Evolutionary conservation across 371 early-diverging fungal genomes (phyloP).

Genomic region (Mortierella sp.): DNA sequence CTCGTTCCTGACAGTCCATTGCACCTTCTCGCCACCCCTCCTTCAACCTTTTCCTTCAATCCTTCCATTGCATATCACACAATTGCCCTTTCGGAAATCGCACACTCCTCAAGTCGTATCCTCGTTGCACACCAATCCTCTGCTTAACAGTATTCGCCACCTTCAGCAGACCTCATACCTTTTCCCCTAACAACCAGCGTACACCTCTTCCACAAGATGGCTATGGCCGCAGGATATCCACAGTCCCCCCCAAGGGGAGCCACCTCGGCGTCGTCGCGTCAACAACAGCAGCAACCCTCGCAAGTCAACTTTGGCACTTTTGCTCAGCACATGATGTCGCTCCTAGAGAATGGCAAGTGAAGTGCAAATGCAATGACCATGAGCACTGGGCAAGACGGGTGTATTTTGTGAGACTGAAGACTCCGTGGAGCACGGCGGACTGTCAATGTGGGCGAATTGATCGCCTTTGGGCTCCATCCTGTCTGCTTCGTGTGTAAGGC

Average conservation of each 20-base stretch:
- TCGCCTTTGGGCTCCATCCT: background rate
- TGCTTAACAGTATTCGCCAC: background rate
- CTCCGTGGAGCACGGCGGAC: background rate
- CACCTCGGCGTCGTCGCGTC: constrained; percentile 9
- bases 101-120: background rate
- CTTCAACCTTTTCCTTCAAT: background rate
- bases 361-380: background rate
- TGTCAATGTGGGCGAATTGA: background rate
- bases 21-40: background rate
- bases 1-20: background rate
- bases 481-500: background rate
- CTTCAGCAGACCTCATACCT: background rate
- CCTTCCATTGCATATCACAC: background rate
- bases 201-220: constrained; percentile 21
- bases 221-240: constrained; percentile 52
- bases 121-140: background rate
- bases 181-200: background rate
- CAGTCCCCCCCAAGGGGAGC: constrained; percentile 29
- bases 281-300: constrained; percentile 39
- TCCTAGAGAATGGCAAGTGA: constrained; percentile 58
- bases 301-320: constrained; percentile 58
- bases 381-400: background rate
- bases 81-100: background rate
- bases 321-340: constrained; percentile 56
- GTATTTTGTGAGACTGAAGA: background rate